Base-by-base conservation (phyloP, 768 basidiomycete species). In the Tubosaeta sp. region DNA sequence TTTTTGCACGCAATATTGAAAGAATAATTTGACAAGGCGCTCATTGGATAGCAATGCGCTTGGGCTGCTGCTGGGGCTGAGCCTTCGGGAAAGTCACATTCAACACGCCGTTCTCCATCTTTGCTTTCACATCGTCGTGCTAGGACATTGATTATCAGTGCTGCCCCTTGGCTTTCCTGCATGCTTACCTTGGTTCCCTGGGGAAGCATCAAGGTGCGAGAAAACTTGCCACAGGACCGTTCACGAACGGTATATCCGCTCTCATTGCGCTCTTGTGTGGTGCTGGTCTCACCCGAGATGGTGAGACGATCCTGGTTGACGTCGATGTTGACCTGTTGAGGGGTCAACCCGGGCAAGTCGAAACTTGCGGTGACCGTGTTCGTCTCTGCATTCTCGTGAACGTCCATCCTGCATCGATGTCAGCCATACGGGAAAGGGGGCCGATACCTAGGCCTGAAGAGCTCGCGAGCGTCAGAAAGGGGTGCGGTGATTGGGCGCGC, bases 291-390 rank as follows among this genome's bases (percentile, higher is more conserved):
- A 10, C 79, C 83, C 3, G 79, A 75, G 43, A 84, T 60, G 40
- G 64, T 76, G 44, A 84, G 74, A 2, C 71, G 66, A 51, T 76
- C 74, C 52, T 76, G 71, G 51, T 76, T 72, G 8, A 81, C 58
- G 48, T 83, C 80, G 55, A 84, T 75, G 44, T 66, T 64, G 43
- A 83, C 68, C 52, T 82, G 66, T 41, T 80, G 75, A 29, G 77
- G 75, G 49, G 67, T 67, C 34, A 83, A 25, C 18, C 82, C 82
- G 0, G 83, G 82, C 7, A 84, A 66, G 55, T 84, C 82, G 59
- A 84, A 81, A 7, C 71, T 64, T 34, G 81, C 81, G 1, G 77
- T 79, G 34, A 83, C 76, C 34, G 68, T 59, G 57, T 80, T 79
- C 21, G 62, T 66, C 21, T 76, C 70, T 0, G 57, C 41, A 51